Base-by-base conservation (phyloP, 75 land plant genomes). In the Picea glauca region DNA sequence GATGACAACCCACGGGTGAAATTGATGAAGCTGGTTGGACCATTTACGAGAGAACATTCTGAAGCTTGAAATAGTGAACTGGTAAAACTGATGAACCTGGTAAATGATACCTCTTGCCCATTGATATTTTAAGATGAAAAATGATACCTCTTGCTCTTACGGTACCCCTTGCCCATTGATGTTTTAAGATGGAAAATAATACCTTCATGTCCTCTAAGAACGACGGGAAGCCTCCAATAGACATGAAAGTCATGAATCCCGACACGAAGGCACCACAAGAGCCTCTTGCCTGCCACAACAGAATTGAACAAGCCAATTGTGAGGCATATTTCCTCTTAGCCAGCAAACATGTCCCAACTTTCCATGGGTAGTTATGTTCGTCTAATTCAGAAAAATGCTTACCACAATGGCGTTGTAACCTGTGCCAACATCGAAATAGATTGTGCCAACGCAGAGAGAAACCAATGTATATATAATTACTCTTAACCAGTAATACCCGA, bases 401-500 rank as follows among this genome's bases (percentile, higher is more conserved):
- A 75, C 76, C 76, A 54, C n/a, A 76, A 96, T 90, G n/a, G 96
- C 83, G 11, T 85, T 84, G 76, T 88, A 91, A 56, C 83, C n/a
- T 11, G 85, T 87, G 54, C 96, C 96, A 18, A 96, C 87, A 70
- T 92, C 81, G 80, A 63, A 86, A 62, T 83, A 96, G 62, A 96
- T 81, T 4, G 90, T 93, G 12, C 96, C 98, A 31, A 93, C 87
- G 74, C 96, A 93, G 3, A 96, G 33, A 17, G 98, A 72, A 15
- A 96, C 88, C 66, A 90, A 61, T 6, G 89, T 86, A 67, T 96
- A 96, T 60, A 92, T 84, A 13, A 82, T 78, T 21, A 96, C 83
- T 58, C 98, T 87, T 46, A 86, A 62, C 96, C 98, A 96, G 79
- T 96, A 96, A 79, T 96, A 96, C 2, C 97, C 97, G 20, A 90